Base-by-base conservation (phyloP, 495 filamentous ascomycete genomes). In the Hypoxylon crocopeplum region DNA sequence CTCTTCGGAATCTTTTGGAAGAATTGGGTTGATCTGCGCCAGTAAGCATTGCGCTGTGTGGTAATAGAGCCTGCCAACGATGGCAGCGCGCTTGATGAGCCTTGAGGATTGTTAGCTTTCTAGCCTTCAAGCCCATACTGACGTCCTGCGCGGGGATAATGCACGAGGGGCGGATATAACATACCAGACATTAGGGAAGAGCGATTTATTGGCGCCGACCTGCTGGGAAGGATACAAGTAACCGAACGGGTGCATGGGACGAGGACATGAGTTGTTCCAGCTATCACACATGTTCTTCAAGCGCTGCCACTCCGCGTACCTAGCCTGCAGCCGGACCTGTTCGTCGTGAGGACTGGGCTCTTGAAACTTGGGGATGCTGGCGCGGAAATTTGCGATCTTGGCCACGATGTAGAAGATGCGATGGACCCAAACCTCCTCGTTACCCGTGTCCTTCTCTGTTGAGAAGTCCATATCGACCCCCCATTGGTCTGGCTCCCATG, bases 401-500 rank as follows among this genome's bases (percentile, higher is more conserved):
- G 89, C 93, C 37, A 96, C 82, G 56, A 97, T 88, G 69, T 92
- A 98, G 25, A 97, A 79, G 47, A 97, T 94, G 21, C 90, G 84
- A 68, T 97, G 86, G 5, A 88, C 86, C 94, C 94, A 98, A n/a
- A 89, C 64, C 54, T 97, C 92, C 69, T 97, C 92, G 29, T 82
- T 77, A 4, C 77, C 79, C 52, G 59, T 69, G 17, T 63, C 64
- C 44, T 50, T 63, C 27, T 59, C 69, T 15, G 66, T 72, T 12
- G 48, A 72, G 58, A 94, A 88, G 51, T 91, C 82, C 82, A 97
- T 87, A 63, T 97, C 89, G 32, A 98, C 72, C 2, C 88, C 89
- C 94, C 94, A 98, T 5, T 88, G 84, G 69, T 97, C 92, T 2
- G 93, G 93, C 36, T 96, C 84, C 92, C 92, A 98, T 1, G 92